Base-by-base conservation (phyloP, 441 rosid species). In the Isatis lusitanica region DNA sequence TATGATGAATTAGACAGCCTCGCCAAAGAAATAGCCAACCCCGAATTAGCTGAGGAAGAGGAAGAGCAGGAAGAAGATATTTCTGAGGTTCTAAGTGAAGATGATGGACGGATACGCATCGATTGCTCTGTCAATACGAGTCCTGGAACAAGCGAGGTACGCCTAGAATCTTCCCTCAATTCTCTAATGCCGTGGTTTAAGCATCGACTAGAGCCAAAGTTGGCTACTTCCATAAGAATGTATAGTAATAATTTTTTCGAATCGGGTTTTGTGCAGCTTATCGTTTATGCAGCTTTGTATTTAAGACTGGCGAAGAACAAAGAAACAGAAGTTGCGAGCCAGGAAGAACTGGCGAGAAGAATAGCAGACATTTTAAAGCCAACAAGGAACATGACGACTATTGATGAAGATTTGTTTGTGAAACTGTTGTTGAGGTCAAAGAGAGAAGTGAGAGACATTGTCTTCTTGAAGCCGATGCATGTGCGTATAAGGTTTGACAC, bases 141-240 rank as follows among this genome's bases (percentile, higher is more conserved):
- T 81, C 97, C 98, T 28, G 99, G 97, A 59, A 71, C 90, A 52
- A 83, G 97, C 59, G 98, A 96, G 93, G 99, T 96, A 88, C 10
- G 60, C 56, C 50, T 63, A 12, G 12, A 64, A 43, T 53, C 47
- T 39, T 9, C 17, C 56, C 48, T 40, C 48, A 36, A 31, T 35
- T 39, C 47, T 51, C 65, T 12, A 16, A 64, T 16, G 8, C 30
- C 15, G 10, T 60, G 47, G 50, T 36, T 17, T 5, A 56, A 15
- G 42, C 21, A 59, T 55, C 18, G 28, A 30, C 5, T 64, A 26
- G 30, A 70, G 72, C 58, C 38, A 26, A 44, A 16, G 2, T 13
- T 38, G 38, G 30, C 31, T 16, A n/a, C 16, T 52, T 52, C 9
- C 4, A 17, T 12, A 11, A 18, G 4, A 21, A 38, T 4, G 6